These are phyloP conservation scores for Phyllosticta citriasiana DNA, from an alignment of 2,329 filamentous ascomycete species.

Conservation along the genomic window DNA sequence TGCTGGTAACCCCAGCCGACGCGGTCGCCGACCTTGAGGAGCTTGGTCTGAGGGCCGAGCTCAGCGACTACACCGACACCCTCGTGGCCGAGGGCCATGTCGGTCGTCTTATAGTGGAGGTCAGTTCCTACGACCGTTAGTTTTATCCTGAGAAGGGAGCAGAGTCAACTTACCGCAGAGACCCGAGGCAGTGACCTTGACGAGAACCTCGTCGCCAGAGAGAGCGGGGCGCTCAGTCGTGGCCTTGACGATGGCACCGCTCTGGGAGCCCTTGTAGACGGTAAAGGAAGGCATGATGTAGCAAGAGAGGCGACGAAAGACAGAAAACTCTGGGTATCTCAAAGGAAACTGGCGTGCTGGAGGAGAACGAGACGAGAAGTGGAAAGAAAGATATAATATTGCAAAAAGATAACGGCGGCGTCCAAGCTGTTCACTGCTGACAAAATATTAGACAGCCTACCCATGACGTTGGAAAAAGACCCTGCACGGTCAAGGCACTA, in stretches of 20 bases:
- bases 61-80: conserved; percentile 43
- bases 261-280: conserved; percentile 52
- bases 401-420: conserved; percentile 2
- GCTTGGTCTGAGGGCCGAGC: conserved; percentile 35
- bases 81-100: conserved; percentile 45
- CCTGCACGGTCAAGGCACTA: conserved; percentile 2
- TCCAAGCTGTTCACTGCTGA: neutral
- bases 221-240: conserved; percentile 39
- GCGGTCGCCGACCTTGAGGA: conserved; percentile 42
- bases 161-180: conserved; percentile 41
- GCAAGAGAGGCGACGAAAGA: neutral
- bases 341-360: neutral
- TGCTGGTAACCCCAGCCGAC: conserved; percentile 43
- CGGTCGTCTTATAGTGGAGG: conserved; percentile 32
- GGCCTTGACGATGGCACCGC: conserved; percentile 44
- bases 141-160: too few species aligned
- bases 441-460: conserved; percentile 3
- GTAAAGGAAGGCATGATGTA: conserved; percentile 41
- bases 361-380: neutral
- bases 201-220: conserved; percentile 45
- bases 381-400: neutral
- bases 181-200: conserved; percentile 56
- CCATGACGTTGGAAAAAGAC: conserved; percentile 3
- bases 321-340: neutral
- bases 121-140: conserved; percentile 32